Evolutionary conservation across 2,329 filamentous ascomycete species (phyloP).

Genomic region (Zalaria sp.): DNA sequence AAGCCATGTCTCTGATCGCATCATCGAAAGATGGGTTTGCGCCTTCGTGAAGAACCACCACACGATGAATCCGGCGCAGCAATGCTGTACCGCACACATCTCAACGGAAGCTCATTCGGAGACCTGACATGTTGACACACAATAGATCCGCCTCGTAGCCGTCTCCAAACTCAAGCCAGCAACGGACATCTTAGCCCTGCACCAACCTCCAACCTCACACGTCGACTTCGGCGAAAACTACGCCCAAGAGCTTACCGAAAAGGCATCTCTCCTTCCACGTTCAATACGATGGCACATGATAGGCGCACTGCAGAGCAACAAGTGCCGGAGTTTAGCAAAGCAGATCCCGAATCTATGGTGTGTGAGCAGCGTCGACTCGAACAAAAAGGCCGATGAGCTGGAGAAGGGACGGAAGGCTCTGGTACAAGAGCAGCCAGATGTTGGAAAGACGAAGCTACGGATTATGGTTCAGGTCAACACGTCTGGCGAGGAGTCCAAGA

Average conservation of each 20-base stretch:
- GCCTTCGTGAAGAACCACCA: too few relatives aligned
- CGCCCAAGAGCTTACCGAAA: slow-evolving; percentile 64
- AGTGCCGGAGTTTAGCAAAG: slow-evolving; percentile 72
- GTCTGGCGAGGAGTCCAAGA: slow-evolving; percentile 74
- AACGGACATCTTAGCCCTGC: slow-evolving; percentile 76
- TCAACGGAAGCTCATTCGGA: too few relatives aligned
- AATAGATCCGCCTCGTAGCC: slow-evolving; percentile 70
- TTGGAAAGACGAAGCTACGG: slow-evolving; percentile 32
- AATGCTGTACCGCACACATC: too few relatives aligned
- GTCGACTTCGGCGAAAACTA: slow-evolving; percentile 96
- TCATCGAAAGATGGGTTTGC: not conserved
- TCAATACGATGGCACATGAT: slow-evolving; percentile 93
- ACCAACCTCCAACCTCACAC: slow-evolving; percentile 42
- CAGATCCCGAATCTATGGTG: slow-evolving; percentile 81
- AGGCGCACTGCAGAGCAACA: slow-evolving; percentile 82
- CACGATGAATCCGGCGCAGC: too few relatives aligned
- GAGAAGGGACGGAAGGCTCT: slow-evolving; percentile 59
- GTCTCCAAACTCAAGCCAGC: slow-evolving; percentile 94
- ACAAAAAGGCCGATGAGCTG: slow-evolving; percentile 75
- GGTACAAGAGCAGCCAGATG: slow-evolving; percentile 20
- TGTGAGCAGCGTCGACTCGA: slow-evolving; percentile 77
- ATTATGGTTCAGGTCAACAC: slow-evolving; percentile 95
- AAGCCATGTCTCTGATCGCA: not conserved
- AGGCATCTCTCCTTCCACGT: slow-evolving; percentile 63
- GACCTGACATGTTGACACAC: not conserved